A percentile compares a stretch with the other conserved stretches of the same genome.
Evolutionary conservation across 75 land plant species (phyloP).

Genomic region (Pseudotsuga menziesii): DNA sequence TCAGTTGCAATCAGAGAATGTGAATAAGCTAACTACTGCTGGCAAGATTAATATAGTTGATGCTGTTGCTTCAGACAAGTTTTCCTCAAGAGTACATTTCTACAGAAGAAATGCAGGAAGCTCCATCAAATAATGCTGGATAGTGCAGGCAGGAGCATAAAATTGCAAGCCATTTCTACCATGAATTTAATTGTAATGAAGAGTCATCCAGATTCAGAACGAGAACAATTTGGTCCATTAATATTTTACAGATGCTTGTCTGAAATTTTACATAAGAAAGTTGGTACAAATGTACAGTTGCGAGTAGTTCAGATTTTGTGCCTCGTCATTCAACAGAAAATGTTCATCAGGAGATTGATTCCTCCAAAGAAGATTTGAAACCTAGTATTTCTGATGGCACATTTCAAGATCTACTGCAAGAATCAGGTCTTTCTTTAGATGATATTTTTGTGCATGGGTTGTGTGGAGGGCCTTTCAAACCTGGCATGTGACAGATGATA

Average conservation of each 20-base stretch:
- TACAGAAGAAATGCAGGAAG: neutral
- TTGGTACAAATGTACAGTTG: slow-evolving; percentile 32
- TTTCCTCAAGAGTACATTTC: slow-evolving; percentile 1
- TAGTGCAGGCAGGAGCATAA: slow-evolving; percentile 19
- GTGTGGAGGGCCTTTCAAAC: no score
- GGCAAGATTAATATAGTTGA: neutral
- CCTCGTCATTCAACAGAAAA: no score
- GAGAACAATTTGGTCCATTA: slow-evolving; percentile 32
- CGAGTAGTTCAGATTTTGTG: slow-evolving; percentile 41
- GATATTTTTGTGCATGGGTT: no score
- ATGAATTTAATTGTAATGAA: slow-evolving; percentile 51
- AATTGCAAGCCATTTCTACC: slow-evolving; percentile 33
- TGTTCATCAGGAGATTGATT: no score
- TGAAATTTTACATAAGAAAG: slow-evolving; percentile 31
- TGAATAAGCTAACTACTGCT: neutral
- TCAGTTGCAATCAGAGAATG: neutral
- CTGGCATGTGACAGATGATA: no score
- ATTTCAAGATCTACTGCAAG: no score
- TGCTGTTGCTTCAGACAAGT: neutral
- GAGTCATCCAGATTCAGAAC: slow-evolving; percentile 29
- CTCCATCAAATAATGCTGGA: slow-evolving; percentile 27
- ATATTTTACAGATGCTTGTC: slow-evolving; percentile 31
- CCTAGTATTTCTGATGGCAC: no score
- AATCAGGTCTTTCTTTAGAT: no score
- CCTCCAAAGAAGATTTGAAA: no score